phyloP scores from a whole-genome alignment of 176 grass and related monocot species.

The Areca catechu region DNA sequence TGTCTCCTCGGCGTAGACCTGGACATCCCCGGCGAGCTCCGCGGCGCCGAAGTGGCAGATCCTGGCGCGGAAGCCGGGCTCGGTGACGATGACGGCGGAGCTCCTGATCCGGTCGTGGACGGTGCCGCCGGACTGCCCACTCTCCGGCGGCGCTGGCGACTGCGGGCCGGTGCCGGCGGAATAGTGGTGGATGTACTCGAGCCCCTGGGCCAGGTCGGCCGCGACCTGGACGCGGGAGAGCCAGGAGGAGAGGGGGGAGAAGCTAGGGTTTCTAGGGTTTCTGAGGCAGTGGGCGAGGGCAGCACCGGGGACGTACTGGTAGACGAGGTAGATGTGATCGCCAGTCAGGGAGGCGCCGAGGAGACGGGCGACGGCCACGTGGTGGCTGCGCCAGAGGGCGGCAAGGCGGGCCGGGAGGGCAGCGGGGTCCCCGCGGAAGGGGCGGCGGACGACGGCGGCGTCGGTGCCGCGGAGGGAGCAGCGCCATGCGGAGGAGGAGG shows the following conservation, averaged over 20 bases:
- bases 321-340: constrained; percentile 2
- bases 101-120: constrained; percentile 8
- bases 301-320: neutral
- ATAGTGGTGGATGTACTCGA: constrained; percentile 14
- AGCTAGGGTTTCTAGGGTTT: constrained; percentile 6
- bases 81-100: neutral
- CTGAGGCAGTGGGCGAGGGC: constrained; percentile 1
- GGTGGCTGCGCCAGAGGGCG: neutral
- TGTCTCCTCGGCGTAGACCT: too few species aligned
- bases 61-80: constrained; percentile 4
- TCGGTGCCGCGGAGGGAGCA: neutral
- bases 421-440: neutral
- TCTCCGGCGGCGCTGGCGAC: neutral
- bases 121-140: neutral
- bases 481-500: neutral
- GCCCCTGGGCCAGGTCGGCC: constrained; percentile 1
- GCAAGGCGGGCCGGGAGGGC: neutral
- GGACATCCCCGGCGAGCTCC: constrained; percentile 6
- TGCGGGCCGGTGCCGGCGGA: neutral
- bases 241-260: constrained; percentile 2
- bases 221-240: constrained; percentile 2
- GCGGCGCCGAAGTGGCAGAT: constrained; percentile 11
- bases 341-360: neutral
- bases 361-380: neutral
- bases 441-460: neutral